phyloP scores from a whole-genome alignment of 2,329 filamentous ascomycete species.

The Sclerotiophoma versabilis region DNA sequence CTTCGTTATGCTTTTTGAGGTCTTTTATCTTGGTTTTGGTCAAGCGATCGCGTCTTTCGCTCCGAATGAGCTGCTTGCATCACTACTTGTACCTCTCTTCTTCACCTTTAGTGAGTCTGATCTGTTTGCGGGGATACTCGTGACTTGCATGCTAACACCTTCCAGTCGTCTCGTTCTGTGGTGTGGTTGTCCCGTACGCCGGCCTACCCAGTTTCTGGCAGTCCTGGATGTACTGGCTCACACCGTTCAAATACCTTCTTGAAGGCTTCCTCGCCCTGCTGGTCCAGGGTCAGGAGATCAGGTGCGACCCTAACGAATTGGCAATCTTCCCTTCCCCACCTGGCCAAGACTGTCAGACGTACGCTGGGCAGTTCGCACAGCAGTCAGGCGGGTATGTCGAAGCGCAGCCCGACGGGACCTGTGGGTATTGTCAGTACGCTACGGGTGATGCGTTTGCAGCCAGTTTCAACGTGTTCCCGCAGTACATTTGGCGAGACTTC shows the following conservation, averaged over 20 bases:
- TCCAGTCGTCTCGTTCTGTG: constrained; percentile 72
- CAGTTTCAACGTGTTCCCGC: constrained; percentile 67
- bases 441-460: constrained; percentile 65
- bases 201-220: constrained; percentile 72
- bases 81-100: constrained; percentile 71
- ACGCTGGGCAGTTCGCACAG: constrained; percentile 61
- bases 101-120: constrained; percentile 64
- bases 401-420: constrained; percentile 62
- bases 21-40: constrained; percentile 70
- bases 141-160: constrained; percentile 4
- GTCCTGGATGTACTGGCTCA: constrained; percentile 58
- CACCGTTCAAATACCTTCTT: constrained; percentile 72
- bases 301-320: constrained; percentile 64
- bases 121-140: neutral
- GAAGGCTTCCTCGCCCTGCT: constrained; percentile 66
- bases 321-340: constrained; percentile 67
- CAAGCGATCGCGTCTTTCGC: constrained; percentile 72
- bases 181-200: constrained; percentile 73
- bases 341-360: constrained; percentile 66
- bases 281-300: constrained; percentile 62
- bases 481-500: constrained; percentile 71
- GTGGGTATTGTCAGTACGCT: constrained; percentile 69
- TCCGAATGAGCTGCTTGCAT: constrained; percentile 72
- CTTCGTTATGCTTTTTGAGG: constrained; percentile 69
- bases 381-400: constrained; percentile 67